Percentiles rank a stretch among this genome's conserved stretches.
phyloP scores from a whole-genome alignment of 495 filamentous ascomycete genomes.

The Neurospora pannonica region DNA sequence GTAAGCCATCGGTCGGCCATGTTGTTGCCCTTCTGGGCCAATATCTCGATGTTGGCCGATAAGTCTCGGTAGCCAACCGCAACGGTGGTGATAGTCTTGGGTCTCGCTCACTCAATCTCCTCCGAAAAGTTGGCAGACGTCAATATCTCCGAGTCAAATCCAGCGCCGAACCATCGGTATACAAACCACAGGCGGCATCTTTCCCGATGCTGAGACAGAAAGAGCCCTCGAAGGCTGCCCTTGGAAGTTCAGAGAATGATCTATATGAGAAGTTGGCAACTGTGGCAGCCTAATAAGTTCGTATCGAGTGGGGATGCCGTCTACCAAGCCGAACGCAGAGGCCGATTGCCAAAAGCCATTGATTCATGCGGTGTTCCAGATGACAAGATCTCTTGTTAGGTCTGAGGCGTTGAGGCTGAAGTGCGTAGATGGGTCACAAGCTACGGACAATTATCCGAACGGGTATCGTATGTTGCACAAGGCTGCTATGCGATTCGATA shows the following conservation, averaged over 20 bases:
- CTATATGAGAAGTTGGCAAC: neutral
- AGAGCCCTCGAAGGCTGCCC: neutral
- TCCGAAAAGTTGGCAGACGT: neutral
- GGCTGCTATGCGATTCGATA: neutral
- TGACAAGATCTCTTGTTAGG: neutral
- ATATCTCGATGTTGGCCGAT: neutral
- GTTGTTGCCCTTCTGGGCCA: neutral
- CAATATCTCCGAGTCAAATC: neutral
- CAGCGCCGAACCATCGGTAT: neutral
- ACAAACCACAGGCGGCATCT: neutral
- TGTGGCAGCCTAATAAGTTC: neutral
- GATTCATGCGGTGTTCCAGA: neutral
- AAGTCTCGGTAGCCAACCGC: neutral
- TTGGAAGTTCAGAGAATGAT: neutral
- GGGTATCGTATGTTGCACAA: neutral
- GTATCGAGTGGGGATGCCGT: neutral
- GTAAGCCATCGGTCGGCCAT: neutral
- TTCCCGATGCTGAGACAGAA: neutral
- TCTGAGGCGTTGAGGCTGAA: neutral
- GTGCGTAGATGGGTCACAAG: neutral
- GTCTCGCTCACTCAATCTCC: neutral
- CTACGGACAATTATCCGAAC: neutral
- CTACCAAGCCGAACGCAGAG: neutral
- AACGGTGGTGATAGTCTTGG: neutral
- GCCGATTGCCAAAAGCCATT: neutral